A percentile compares a stretch with the other conserved stretches of the same genome.
These are phyloP conservation scores for Solanum peruvianum DNA, from an alignment of 257 asterid genomes.

Conservation along the genomic window DNA sequence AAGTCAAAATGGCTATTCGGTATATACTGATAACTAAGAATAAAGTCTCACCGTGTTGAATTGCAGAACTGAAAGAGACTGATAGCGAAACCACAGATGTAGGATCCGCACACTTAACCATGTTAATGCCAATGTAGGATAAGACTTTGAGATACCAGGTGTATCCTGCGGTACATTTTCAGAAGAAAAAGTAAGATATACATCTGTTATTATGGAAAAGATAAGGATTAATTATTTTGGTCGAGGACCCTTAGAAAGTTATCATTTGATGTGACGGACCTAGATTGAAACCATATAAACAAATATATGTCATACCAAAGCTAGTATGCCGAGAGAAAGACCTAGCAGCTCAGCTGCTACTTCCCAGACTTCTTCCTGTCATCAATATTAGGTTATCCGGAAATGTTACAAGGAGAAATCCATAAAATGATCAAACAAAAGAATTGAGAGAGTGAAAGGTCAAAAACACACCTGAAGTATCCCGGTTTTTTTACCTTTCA, in stretches of 20 bases:
- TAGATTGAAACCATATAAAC: background rate
- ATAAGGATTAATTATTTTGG: conserved; percentile 4
- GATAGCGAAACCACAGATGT: conserved; percentile 92
- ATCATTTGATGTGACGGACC: background rate
- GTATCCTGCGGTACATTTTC: conserved; percentile 56
- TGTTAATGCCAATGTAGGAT: conserved; percentile 44
- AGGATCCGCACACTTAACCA: conserved; percentile 74
- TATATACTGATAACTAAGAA: background rate
- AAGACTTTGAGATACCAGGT: conserved; percentile 59
- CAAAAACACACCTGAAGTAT: background rate
- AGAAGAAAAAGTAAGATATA: background rate
- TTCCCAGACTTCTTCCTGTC: conserved; percentile 99
- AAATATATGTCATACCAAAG: conserved; percentile 43
- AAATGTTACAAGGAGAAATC: background rate
- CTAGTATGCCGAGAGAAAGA: conserved; percentile 75
- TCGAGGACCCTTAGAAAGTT: background rate
- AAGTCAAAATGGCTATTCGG: background rate
- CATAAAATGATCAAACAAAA: background rate
- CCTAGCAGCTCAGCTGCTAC: conserved; percentile 93
- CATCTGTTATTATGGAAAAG: background rate
- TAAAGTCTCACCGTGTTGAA: conserved; percentile 57
- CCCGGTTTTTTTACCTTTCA: background rate
- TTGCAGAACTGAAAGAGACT: conserved; percentile 73
- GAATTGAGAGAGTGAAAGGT: background rate
- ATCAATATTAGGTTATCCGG: background rate